Conservation (phyloP, 1,284 basidiomycete genomes). For the Phylloporus sp. region DNA sequence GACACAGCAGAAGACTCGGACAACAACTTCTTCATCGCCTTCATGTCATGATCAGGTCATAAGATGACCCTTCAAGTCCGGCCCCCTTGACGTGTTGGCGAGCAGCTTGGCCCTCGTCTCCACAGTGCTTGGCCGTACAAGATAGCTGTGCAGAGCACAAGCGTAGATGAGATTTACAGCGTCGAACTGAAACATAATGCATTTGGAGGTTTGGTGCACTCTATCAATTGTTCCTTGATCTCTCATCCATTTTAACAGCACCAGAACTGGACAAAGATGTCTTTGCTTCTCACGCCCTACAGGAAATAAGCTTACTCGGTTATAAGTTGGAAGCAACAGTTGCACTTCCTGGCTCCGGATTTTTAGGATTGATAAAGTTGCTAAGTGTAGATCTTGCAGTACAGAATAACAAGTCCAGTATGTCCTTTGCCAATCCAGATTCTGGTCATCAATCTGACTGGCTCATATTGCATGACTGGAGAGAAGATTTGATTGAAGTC, state of each 20-base stretch:
- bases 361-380: conserved; percentile 53
- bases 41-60: conserved; percentile 63
- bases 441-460: no score
- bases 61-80: conserved; percentile 67
- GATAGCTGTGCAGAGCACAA: conserved; percentile 55
- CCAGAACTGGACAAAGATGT: conserved; percentile 49
- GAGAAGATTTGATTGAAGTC: no score
- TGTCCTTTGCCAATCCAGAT: no score
- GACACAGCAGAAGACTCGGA: conserved; percentile 54
- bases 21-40: conserved; percentile 67
- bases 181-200: conserved; percentile 54
- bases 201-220: conserved; percentile 47
- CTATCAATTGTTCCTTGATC: conserved; percentile 29
- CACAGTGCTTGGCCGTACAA: conserved; percentile 57
- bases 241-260: conserved; percentile 36
- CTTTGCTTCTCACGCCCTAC: conserved; percentile 52
- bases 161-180: conserved; percentile 58
- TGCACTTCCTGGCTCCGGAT: conserved; percentile 49
- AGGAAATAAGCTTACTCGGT: conserved; percentile 49
- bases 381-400: no score
- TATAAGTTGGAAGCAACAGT: conserved; percentile 58
- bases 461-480: no score
- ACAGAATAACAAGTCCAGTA: no score
- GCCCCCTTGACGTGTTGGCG: conserved; percentile 59
- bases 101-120: conserved; percentile 55